phyloP scores from a whole-genome alignment of 305 asterid genomes.

The Fraxinus paxiana region DNA sequence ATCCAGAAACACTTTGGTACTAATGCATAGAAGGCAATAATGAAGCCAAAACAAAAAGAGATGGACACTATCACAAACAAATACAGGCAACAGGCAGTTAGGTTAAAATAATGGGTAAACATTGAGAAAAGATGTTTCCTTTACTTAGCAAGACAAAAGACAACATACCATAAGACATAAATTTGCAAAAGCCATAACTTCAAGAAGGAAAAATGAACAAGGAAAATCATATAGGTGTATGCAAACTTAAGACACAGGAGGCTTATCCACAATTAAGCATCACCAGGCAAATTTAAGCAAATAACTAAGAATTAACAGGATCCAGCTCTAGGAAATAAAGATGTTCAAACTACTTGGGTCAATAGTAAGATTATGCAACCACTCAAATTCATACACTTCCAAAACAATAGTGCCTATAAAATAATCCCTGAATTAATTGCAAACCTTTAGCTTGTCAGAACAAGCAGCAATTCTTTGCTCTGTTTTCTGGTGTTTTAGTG shows the following conservation, averaged over 20 bases:
- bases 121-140: not conserved
- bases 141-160: not conserved
- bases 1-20: not conserved
- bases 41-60: not conserved
- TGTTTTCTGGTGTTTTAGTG: constrained; percentile 67
- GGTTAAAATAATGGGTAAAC: not conserved
- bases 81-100: not conserved
- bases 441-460: constrained; percentile 78
- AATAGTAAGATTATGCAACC: constrained; percentile 4
- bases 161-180: not conserved
- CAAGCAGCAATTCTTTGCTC: constrained; percentile 68
- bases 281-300: not conserved
- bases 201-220: not conserved
- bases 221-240: not conserved
- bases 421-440: constrained; percentile 18
- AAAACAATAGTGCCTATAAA: not conserved
- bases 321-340: not conserved
- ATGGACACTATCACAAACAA: not conserved
- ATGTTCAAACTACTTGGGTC: not conserved
- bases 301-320: not conserved
- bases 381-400: constrained; percentile 11
- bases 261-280: not conserved
- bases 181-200: not conserved
- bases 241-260: not conserved
- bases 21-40: not conserved